phyloP scores from a whole-genome alignment of 2,329 filamentous ascomycete genomes.

The Aureobasidium pullulans region DNA sequence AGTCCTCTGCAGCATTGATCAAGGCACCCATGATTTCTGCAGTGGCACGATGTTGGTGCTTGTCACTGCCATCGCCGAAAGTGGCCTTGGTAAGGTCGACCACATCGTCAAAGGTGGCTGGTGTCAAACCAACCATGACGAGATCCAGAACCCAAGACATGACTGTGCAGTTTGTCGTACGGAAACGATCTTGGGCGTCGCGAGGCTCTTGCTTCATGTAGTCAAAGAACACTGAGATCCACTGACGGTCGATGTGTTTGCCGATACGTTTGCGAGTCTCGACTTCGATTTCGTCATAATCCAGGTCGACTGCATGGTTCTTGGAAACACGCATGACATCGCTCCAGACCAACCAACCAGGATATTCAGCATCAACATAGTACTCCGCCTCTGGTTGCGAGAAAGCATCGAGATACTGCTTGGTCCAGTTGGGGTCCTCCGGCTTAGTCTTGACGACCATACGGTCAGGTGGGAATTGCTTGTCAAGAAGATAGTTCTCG shows the following conservation, averaged over 20 bases:
- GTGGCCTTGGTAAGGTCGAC: slow-evolving; percentile 69
- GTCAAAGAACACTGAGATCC: slow-evolving; percentile 81
- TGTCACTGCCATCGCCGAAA: slow-evolving; percentile 89
- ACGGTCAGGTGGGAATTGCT: slow-evolving; percentile 70
- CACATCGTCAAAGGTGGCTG: slow-evolving; percentile 78
- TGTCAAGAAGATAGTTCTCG: slow-evolving; percentile 74
- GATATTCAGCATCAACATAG: slow-evolving; percentile 84
- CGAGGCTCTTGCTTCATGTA: slow-evolving; percentile 95
- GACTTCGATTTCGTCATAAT: slow-evolving; percentile 76
- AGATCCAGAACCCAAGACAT: slow-evolving; percentile 86
- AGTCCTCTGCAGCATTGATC: slow-evolving; percentile 72
- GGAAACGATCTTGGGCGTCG: slow-evolving; percentile 76
- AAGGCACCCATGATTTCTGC: slow-evolving; percentile 87
- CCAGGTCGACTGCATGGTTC: slow-evolving; percentile 60
- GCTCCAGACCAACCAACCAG: slow-evolving; percentile 94
- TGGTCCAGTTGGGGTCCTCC: slow-evolving; percentile 72
- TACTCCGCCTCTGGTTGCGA: slow-evolving; percentile 72
- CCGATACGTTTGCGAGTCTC: slow-evolving; percentile 72
- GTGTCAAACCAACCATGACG: slow-evolving; percentile 70
- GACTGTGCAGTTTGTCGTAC: slow-evolving; percentile 79
- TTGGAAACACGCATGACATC: slow-evolving; percentile 76
- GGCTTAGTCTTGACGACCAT: slow-evolving; percentile 64
- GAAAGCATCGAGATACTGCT: slow-evolving; percentile 71
- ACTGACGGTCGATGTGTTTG: slow-evolving; percentile 67
- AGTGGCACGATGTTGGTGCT: slow-evolving; percentile 94